These are phyloP conservation scores for Zymoseptoria pseudotritici DNA, from an alignment of 2,329 filamentous ascomycete species.

Conservation along the genomic window DNA sequence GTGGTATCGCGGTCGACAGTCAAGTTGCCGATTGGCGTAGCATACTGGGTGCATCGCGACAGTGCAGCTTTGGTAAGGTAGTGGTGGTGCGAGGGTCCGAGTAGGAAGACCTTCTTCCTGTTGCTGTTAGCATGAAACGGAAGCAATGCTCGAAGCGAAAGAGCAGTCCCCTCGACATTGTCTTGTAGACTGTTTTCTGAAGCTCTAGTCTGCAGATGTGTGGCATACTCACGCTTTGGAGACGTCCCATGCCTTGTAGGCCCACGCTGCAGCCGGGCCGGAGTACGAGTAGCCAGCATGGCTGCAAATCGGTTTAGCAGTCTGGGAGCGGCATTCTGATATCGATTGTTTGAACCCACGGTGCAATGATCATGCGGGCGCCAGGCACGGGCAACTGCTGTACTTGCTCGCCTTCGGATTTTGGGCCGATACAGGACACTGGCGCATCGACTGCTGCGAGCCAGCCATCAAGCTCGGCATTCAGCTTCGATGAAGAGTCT, in stretches of 20 bases:
- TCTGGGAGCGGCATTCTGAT: conserved; percentile 22
- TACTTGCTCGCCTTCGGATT: conserved; percentile 32
- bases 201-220: background rate
- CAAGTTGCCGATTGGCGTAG: conserved; percentile 67
- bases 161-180: background rate
- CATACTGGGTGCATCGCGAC: conserved; percentile 62
- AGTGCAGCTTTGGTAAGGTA: conserved; percentile 71
- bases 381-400: conserved; percentile 58
- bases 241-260: conserved; percentile 83
- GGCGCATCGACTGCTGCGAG: conserved; percentile 62
- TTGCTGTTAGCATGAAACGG: conserved; percentile 4
- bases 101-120: conserved; percentile 79
- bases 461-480: conserved; percentile 64
- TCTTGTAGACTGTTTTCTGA: background rate
- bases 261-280: conserved; percentile 85
- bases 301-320: conserved; percentile 41
- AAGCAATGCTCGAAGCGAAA: background rate
- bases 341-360: conserved; percentile 48
- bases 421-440: conserved; percentile 52
- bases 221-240: conserved; percentile 53
- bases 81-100: conserved; percentile 87
- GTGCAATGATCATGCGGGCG: conserved; percentile 82
- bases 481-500: conserved; percentile 51
- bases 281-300: conserved; percentile 94
- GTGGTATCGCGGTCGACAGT: conserved; percentile 54